phyloP scores from a whole-genome alignment of 116 monocot species.

The Trichopus zeylanicus region DNA sequence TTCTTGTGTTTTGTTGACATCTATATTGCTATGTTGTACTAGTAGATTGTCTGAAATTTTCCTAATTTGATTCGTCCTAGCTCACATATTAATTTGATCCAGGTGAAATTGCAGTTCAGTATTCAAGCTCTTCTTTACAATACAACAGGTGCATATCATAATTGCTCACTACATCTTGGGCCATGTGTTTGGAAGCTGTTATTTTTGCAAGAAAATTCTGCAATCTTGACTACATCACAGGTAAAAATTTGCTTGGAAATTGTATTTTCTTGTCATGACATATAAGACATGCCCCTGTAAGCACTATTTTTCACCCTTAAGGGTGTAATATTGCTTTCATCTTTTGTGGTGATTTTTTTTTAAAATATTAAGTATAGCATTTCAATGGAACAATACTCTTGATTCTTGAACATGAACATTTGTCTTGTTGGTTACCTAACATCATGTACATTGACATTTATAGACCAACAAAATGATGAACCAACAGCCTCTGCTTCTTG shows the following conservation, averaged over 20 bases:
- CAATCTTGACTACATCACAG: conserved; percentile 20
- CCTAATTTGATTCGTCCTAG: not conserved
- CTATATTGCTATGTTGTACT: not conserved
- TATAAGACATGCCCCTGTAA: too few species aligned
- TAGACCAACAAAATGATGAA: too few species aligned
- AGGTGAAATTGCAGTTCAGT: conserved; percentile 26
- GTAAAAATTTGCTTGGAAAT: conserved; percentile 5
- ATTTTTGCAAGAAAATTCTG: conserved; percentile 14
- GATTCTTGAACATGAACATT: too few species aligned
- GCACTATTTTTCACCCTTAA: not conserved
- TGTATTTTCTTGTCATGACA: not conserved
- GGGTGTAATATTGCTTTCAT: too few species aligned
- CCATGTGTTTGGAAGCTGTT: conserved; percentile 19
- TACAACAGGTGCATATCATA: conserved; percentile 31
- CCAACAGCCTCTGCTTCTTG: too few species aligned
- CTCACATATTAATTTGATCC: not conserved
- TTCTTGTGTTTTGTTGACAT: too few species aligned
- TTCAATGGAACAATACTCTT: too few species aligned
- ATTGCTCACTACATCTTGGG: conserved; percentile 15
- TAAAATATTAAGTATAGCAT: too few species aligned
- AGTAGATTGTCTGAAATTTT: not conserved
- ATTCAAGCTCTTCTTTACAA: conserved; percentile 28
- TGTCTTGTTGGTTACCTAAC: too few species aligned
- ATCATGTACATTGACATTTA: too few species aligned
- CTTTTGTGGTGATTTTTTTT: too few species aligned